A percentile compares a stretch with the other conserved stretches of the same genome.
These are phyloP conservation scores for Chloranthus sessilifolius DNA, from an alignment of 164 flowering plant species.

Conservation along the genomic window DNA sequence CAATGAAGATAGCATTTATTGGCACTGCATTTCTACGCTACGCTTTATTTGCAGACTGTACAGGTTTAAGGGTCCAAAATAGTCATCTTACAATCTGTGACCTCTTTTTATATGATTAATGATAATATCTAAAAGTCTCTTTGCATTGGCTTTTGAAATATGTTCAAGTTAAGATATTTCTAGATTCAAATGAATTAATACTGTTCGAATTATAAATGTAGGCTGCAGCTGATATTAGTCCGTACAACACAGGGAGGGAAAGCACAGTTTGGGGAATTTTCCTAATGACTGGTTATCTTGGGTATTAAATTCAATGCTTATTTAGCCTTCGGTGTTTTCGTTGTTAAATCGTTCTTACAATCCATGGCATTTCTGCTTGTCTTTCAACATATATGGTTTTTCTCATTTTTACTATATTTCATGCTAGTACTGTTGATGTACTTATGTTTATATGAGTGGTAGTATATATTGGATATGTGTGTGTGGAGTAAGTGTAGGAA, in stretches of 20 bases:
- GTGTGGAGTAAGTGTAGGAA: too few species aligned
- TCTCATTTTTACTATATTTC: too few species aligned
- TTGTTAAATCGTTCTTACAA: background rate
- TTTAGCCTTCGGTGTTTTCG: background rate
- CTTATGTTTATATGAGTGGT: too few species aligned
- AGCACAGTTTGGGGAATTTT: constrained; percentile 94
- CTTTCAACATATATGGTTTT: background rate
- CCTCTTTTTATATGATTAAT: too few species aligned
- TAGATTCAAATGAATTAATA: constrained; percentile 5
- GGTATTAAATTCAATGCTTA: constrained; percentile 41
- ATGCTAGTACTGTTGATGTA: too few species aligned
- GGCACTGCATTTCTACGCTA: too few species aligned
- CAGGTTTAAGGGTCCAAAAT: too few species aligned
- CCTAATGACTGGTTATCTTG: constrained; percentile 89
- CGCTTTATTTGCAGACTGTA: too few species aligned
- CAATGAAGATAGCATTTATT: too few species aligned
- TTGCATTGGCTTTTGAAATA: background rate
- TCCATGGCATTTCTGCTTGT: background rate
- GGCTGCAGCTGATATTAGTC: constrained; percentile 70
- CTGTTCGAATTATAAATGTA: constrained; percentile 22
- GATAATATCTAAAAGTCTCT: too few species aligned
- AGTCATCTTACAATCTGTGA: too few species aligned
- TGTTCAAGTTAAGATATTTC: background rate
- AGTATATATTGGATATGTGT: too few species aligned
- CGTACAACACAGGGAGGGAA: constrained; percentile 74